These are phyloP conservation scores for Drechslera avenae DNA, from an alignment of 2,329 filamentous ascomycete genomes.

Conservation along the genomic window DNA sequence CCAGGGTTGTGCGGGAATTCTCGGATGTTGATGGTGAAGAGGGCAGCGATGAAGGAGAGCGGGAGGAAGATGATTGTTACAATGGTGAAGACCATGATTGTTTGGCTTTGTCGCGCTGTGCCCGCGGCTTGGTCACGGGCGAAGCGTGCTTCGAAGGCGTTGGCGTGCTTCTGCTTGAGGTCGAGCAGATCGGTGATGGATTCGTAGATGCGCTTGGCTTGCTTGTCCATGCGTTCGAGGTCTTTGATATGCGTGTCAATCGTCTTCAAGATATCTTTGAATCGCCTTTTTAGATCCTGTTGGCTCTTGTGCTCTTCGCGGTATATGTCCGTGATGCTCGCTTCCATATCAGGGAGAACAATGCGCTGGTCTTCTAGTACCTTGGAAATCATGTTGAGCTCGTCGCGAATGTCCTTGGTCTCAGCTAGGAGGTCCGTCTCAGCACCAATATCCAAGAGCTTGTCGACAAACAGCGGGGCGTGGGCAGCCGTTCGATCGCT, in stretches of 20 bases:
- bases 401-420: constrained; percentile 70
- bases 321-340: constrained; percentile 50
- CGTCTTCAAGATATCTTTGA: constrained; percentile 62
- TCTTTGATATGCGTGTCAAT: constrained; percentile 65
- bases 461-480: constrained; percentile 58
- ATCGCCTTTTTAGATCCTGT: constrained; percentile 59
- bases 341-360: constrained; percentile 56
- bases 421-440: constrained; percentile 67
- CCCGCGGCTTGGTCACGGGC: constrained; percentile 65
- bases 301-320: constrained; percentile 46
- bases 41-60: constrained; percentile 60
- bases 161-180: constrained; percentile 72
- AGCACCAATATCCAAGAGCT: constrained; percentile 63
- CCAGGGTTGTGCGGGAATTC: constrained; percentile 51
- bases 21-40: constrained; percentile 61
- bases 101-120: constrained; percentile 62
- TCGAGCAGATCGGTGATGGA: constrained; percentile 67
- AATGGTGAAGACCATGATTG: constrained; percentile 64
- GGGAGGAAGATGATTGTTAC: constrained; percentile 65
- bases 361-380: constrained; percentile 58
- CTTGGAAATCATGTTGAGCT: constrained; percentile 66
- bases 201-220: constrained; percentile 64
- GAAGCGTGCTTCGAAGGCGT: constrained; percentile 68
- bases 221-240: constrained; percentile 67
- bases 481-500: constrained; percentile 27